A percentile compares a stretch with the other conserved stretches of the same genome.
Evolutionary conservation across 2,329 filamentous ascomycete species (phyloP).

Genomic region (Penicillium sp.): DNA sequence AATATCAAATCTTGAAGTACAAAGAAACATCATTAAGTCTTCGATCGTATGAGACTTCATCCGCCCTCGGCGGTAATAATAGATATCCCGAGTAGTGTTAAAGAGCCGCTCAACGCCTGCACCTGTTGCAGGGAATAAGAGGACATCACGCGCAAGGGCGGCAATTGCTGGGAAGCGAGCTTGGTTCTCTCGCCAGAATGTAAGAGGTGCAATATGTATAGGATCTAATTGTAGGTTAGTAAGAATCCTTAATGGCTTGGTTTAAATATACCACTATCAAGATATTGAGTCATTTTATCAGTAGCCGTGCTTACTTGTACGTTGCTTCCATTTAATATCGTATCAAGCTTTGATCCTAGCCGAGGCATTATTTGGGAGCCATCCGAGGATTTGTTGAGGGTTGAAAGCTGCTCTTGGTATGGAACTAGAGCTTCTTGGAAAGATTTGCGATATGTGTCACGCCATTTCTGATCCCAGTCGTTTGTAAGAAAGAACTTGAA

Average conservation of each 20-base stretch:
- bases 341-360: too few species aligned
- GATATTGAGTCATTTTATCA: not conserved
- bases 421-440: not conserved
- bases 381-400: too few species aligned
- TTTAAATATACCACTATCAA: not conserved
- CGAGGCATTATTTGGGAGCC: too few species aligned
- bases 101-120: conserved; percentile 5
- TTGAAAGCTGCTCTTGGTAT: not conserved
- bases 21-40: conserved; percentile 1
- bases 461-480: conserved; percentile 7
- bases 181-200: not conserved
- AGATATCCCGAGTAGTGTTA: conserved; percentile 6
- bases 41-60: not conserved
- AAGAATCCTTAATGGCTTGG: too few species aligned
- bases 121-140: not conserved
- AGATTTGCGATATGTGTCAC: not conserved
- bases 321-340: too few species aligned
- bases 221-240: not conserved
- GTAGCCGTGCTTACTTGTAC: too few species aligned
- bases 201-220: not conserved
- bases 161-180: not conserved
- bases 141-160: not conserved
- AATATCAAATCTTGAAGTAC: not conserved
- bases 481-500: conserved; percentile 14
- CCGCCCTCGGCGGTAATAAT: conserved; percentile 1